Evolutionary conservation across 441 rosid species (phyloP).

Genomic region (Aquilaria agallochum): DNA sequence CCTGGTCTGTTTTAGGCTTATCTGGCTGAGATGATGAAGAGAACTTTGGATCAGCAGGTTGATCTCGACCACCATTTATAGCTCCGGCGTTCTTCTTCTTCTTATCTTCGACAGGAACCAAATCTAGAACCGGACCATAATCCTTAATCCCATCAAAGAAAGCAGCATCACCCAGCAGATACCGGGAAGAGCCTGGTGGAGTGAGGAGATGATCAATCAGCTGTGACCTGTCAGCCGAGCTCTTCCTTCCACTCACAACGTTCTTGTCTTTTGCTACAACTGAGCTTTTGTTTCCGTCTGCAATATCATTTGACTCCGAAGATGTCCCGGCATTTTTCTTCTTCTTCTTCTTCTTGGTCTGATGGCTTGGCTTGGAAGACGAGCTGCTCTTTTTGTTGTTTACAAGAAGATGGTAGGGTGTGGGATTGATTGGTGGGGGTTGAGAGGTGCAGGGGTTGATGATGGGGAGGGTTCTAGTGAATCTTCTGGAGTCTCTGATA

Average conservation of each 20-base stretch:
- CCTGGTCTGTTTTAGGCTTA: slow-evolving; percentile 45
- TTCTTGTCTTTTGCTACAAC: neutral
- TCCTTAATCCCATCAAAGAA: slow-evolving; percentile 45
- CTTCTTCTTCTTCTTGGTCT: slow-evolving; percentile 12
- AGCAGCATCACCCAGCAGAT: slow-evolving; percentile 42
- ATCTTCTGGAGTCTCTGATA: slow-evolving; percentile 71
- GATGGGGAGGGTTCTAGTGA: slow-evolving; percentile 46
- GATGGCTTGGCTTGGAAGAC: slow-evolving; percentile 11
- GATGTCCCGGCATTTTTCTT: slow-evolving; percentile 5
- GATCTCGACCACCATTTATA: slow-evolving; percentile 23
- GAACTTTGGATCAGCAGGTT: slow-evolving; percentile 32
- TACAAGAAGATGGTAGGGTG: slow-evolving; percentile 47
- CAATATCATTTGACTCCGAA: neutral
- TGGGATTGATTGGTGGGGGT: slow-evolving; percentile 45
- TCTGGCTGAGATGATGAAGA: slow-evolving; percentile 27
- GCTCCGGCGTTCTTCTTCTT: slow-evolving; percentile 25
- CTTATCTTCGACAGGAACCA: slow-evolving; percentile 32
- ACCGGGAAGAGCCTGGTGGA: slow-evolving; percentile 79
- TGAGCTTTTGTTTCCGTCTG: slow-evolving; percentile 2
- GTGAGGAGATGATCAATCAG: slow-evolving; percentile 32
- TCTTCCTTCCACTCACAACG: slow-evolving; percentile 24
- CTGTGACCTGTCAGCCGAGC: slow-evolving; percentile 25
- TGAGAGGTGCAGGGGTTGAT: slow-evolving; percentile 47
- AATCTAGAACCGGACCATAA: slow-evolving; percentile 44
- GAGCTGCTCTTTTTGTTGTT: slow-evolving; percentile 26